Percentiles rank a stretch among this genome's conserved stretches.
These are phyloP conservation scores for Skeletonema marinoi DNA, from an alignment of 108 stramenopile species.

Conservation along the genomic window DNA sequence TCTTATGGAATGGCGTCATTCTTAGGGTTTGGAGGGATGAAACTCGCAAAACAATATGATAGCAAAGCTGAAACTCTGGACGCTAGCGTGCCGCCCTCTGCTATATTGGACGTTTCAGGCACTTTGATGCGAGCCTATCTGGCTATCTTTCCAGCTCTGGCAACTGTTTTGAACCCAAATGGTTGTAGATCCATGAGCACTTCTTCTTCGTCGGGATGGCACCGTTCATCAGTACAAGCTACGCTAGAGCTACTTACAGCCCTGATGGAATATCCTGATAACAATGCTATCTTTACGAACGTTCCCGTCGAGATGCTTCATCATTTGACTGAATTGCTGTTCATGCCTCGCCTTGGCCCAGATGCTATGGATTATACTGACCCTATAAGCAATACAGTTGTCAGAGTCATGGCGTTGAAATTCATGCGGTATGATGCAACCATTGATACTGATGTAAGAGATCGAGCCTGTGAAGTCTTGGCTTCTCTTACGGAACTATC, in stretches of 20 bases:
- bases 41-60: conserved; percentile 79
- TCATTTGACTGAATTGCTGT: conserved; percentile 69
- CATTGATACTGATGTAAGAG: conserved; percentile 81
- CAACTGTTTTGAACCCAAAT: conserved; percentile 37
- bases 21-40: conserved; percentile 71
- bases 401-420: conserved; percentile 63
- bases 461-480: conserved; percentile 78
- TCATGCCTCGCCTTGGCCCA: conserved; percentile 72
- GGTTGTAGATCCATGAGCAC: conserved; percentile 33
- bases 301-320: conserved; percentile 64
- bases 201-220: conserved; percentile 42
- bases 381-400: conserved; percentile 70
- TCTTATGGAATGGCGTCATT: conserved; percentile 53
- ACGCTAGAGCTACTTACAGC: conserved; percentile 39
- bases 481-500: conserved; percentile 72
- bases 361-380: conserved; percentile 83
- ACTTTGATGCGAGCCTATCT: conserved; percentile 30
- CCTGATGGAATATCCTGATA: conserved; percentile 51
- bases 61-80: conserved; percentile 43
- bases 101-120: conserved; percentile 29
- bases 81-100: conserved; percentile 18
- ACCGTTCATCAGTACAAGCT: conserved; percentile 47
- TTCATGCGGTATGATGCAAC: conserved; percentile 74
- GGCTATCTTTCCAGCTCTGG: conserved; percentile 43
- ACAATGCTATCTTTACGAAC: conserved; percentile 62